Evolutionary conservation across 257 asterid genomes (phyloP), one percentile per base, ranked within the genome.

Genomic region (Salvia splendens): DNA sequence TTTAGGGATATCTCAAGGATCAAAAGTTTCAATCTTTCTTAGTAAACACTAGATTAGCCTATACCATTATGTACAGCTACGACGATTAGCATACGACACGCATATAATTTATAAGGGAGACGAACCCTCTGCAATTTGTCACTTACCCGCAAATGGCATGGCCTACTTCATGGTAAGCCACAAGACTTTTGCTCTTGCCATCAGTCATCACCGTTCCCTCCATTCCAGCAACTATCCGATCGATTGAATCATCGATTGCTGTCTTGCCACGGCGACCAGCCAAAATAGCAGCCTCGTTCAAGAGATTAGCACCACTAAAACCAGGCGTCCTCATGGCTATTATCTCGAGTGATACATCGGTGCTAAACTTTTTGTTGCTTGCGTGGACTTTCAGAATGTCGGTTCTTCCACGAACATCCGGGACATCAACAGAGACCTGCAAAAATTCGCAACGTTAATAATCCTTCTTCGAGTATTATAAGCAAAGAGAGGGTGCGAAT

Each of bases 311-410:
- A 66, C 98, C 99, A 77, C 99, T 91, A 63, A 91, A 94, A 61
- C 98, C 98, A 65, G 96, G 99, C 67, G 99, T 94, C 78, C 99
- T 83, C 99, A 94, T 94, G 77, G 99, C 96, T 73, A 94, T 75
- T 28, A 94, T 95, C 73, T 91, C 97, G 67, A 88, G 95, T 57
- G 96, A 85, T 35, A 91, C 96, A 73, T 85, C 95, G 5, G 85
- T n/a, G 68, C 82, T 92, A 41, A 84, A 88, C 82, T 89, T 88
- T 48, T 94, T 94, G 63, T 94, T 94, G 84, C 95, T 64, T 12
- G 78, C 93, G 52, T 94, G 99, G 65, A 94, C 99, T 82, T 89
- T 94, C 56, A 94, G 79, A 53, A 94, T 94, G 61, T 94, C 99
- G n/a, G 96, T 91, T 76, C 99, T 94, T 75, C 99, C 99, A 73